A percentile compares a stretch with the other conserved stretches of the same genome.
Evolutionary conservation across 2,329 filamentous ascomycete genomes (phyloP).

Genomic region (Pseudopyricularia javanii): DNA sequence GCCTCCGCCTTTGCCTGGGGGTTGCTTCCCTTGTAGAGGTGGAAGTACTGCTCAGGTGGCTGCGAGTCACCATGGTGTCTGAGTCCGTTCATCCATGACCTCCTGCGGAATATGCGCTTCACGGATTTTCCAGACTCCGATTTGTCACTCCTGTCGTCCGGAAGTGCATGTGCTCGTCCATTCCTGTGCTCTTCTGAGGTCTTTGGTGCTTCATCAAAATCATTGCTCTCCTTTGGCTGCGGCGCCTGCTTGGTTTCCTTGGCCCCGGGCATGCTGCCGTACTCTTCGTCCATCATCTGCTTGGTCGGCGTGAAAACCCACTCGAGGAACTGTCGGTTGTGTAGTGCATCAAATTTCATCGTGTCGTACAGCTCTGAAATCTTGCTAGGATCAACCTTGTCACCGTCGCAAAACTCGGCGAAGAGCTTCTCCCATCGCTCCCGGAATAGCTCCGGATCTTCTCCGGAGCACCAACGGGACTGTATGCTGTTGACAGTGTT

Average conservation of each 20-base stretch:
- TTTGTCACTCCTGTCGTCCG: constrained; percentile 2
- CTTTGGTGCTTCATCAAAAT: constrained; percentile 23
- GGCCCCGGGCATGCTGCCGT: constrained; percentile 22
- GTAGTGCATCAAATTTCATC: constrained; percentile 98
- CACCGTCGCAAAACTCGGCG: constrained; percentile 86
- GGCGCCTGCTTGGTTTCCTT: constrained; percentile 3
- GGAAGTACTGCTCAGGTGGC: constrained; percentile 68
- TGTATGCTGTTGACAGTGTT: constrained; percentile 63
- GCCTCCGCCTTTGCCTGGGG: constrained; percentile 72
- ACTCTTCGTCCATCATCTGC: constrained; percentile 63
- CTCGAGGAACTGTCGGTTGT: constrained; percentile 91
- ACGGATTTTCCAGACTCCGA: constrained; percentile 16
- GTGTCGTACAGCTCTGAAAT: constrained; percentile 97
- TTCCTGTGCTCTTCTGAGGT: constrained; percentile 21
- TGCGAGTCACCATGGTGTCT: constrained; percentile 35
- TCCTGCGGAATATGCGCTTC: constrained; percentile 44
- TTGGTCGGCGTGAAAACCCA: constrained; percentile 91
- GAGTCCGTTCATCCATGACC: constrained; percentile 45
- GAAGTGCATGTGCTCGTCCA: constrained; percentile 9
- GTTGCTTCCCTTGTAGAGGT: constrained; percentile 68
- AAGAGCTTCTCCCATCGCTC: constrained; percentile 99
- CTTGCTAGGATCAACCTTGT: constrained; percentile 98
- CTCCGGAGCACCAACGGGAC: constrained; percentile 87
- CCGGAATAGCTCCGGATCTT: constrained; percentile 87
- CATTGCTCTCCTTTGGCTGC: constrained; percentile 25